Conservation (phyloP, 805 yeast species). For the Saccharomycopsis sp. region DNA sequence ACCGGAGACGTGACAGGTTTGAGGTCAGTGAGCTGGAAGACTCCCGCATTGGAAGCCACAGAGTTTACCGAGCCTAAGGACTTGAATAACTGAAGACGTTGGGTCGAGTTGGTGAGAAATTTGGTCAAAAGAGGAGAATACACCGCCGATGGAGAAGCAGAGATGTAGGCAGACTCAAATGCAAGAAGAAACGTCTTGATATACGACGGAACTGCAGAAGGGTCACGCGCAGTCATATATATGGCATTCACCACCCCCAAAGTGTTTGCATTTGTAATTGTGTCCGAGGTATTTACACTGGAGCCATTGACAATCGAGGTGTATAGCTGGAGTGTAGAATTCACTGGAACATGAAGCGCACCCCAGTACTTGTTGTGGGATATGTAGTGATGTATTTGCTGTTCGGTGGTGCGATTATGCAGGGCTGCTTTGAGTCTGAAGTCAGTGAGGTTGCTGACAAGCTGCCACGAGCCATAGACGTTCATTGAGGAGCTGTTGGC, state of each 20-base stretch:
- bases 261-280: conserved; percentile 26
- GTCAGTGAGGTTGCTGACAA: conserved; percentile 24
- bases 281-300: conserved; percentile 12
- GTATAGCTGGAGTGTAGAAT: conserved; percentile 35
- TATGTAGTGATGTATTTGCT: conserved; percentile 38
- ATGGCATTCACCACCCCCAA: conserved; percentile 33
- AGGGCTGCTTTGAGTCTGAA: conserved; percentile 23
- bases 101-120: conserved; percentile 25
- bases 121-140: conserved; percentile 27
- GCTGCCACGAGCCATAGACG: conserved; percentile 28
- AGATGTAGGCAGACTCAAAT: conserved; percentile 31
- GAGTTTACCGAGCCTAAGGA: conserved; percentile 26
- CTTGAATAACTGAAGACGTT: conserved; percentile 23
- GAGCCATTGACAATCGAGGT: conserved; percentile 24
- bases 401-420: conserved; percentile 25
- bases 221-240: conserved; percentile 64
- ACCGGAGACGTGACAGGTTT: conserved; percentile 46
- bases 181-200: conserved; percentile 37
- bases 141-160: conserved; percentile 22
- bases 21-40: conserved; percentile 36
- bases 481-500: conserved; percentile 13
- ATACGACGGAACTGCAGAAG: conserved; percentile 38
- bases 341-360: conserved; percentile 44
- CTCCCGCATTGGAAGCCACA: conserved; percentile 26
- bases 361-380: conserved; percentile 59